Evolutionary conservation across 306 rosid genomes (phyloP).

Genomic region (Cucumis sativus): DNA sequence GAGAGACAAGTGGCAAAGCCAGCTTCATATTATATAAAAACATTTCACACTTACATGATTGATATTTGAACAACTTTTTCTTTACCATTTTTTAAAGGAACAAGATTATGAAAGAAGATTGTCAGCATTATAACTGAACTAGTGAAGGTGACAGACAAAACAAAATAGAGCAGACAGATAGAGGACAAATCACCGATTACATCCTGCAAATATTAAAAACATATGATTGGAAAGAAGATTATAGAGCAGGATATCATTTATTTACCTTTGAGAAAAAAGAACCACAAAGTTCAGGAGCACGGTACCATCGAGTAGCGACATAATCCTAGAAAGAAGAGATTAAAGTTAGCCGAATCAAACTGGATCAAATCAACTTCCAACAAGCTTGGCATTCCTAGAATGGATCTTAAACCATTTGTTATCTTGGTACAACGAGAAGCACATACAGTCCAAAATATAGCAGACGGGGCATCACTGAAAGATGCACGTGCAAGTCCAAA

Average conservation of each 20-base stretch:
- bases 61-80: neutral
- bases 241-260: neutral
- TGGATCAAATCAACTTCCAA: neutral
- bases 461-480: conserved; percentile 42
- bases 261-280: conserved; percentile 56
- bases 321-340: conserved; percentile 35
- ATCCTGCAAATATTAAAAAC: neutral
- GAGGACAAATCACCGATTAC: neutral
- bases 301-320: conserved; percentile 72
- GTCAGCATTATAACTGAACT: neutral
- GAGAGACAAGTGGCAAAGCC: neutral
- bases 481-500: conserved; percentile 63
- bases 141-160: neutral
- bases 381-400: neutral
- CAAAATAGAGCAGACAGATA: neutral
- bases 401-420: neutral
- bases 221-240: neutral
- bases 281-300: conserved; percentile 74
- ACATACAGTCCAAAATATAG: conserved; percentile 65
- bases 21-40: neutral
- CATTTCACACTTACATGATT: neutral
- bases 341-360: neutral
- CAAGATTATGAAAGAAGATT: neutral
- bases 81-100: neutral
- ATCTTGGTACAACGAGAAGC: neutral